phyloP scores from a whole-genome alignment of 176 grass and related monocot genomes.

The Zoysia japonica region DNA sequence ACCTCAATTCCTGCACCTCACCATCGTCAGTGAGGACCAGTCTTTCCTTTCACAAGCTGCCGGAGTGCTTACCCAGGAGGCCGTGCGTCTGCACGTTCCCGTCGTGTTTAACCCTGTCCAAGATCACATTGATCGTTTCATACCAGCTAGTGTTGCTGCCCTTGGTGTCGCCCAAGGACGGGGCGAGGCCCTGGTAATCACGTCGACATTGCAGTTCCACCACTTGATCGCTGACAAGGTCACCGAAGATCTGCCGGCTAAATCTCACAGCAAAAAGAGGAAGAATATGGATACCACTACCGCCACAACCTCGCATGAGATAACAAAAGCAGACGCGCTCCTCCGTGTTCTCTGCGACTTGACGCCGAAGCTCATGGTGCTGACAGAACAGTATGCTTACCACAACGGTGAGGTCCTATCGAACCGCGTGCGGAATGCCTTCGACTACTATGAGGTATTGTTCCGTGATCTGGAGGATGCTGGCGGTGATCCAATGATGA shows the following conservation, averaged over 20 bases:
- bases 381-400: conserved; percentile 71
- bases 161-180: conserved; percentile 42
- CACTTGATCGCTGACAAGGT: conserved; percentile 4
- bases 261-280: too few relatives aligned
- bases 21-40: conserved; percentile 42
- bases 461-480: conserved; percentile 47
- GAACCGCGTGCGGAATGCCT: conserved; percentile 39
- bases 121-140: conserved; percentile 22
- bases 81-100: background rate
- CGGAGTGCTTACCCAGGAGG: background rate
- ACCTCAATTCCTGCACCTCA: conserved; percentile 42
- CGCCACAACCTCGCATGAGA: background rate
- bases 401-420: conserved; percentile 46
- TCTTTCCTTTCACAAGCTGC: background rate
- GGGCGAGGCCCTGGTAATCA: conserved; percentile 52
- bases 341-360: conserved; percentile 38
- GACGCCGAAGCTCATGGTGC: conserved; percentile 56
- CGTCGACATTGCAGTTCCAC: conserved; percentile 39
- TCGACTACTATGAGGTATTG: conserved; percentile 55
- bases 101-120: background rate
- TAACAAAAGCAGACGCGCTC: conserved; percentile 40
- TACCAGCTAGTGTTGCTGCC: conserved; percentile 1
- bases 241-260: background rate
- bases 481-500: background rate
- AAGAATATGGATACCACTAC: too few relatives aligned